These are phyloP conservation scores for Tothia fuscella DNA, from an alignment of 2,329 filamentous ascomycete species.

Conservation along the genomic window DNA sequence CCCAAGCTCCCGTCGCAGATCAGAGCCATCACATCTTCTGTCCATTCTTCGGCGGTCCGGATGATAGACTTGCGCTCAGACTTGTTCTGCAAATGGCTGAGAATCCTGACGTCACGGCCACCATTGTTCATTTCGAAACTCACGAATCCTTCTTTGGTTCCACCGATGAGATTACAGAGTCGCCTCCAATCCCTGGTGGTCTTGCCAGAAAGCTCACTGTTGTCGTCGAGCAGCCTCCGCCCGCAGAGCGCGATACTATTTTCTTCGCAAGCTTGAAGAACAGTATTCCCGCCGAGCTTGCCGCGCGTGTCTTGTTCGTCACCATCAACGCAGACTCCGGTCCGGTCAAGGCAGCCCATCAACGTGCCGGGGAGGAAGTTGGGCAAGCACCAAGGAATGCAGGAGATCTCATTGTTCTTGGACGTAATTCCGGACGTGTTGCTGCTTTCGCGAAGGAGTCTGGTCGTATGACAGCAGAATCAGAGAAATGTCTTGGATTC, in stretches of 20 bases:
- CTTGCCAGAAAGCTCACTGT: conserved; percentile 7
- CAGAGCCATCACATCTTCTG: conserved; percentile 75
- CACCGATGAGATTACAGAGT: conserved; percentile 2
- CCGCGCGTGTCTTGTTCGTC: conserved; percentile 47
- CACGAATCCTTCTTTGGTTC: conserved; percentile 15
- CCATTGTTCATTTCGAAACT: conserved; percentile 50
- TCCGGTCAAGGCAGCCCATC: conserved; percentile 36
- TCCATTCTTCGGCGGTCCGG: conserved; percentile 72
- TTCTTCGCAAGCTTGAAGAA: conserved; percentile 48
- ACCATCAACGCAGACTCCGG: conserved; percentile 27
- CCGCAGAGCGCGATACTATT: conserved; percentile 32
- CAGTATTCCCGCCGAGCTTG: conserved; percentile 40
- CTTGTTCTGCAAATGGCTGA: conserved; percentile 76
- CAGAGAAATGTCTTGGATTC: conserved; percentile 43
- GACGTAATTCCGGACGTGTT: conserved; percentile 30
- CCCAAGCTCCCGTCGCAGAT: conserved; percentile 45
- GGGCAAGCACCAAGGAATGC: conserved; percentile 51
- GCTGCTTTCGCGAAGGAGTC: conserved; percentile 14
- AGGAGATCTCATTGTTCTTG: conserved; percentile 59
- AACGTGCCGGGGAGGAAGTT: conserved; percentile 46
- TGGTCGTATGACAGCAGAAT: conserved; percentile 23
- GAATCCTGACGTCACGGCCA: conserved; percentile 67
- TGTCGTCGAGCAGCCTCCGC: background rate
- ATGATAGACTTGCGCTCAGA: conserved; percentile 68
- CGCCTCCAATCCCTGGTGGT: conserved; percentile 8